Evolutionary conservation across 805 yeast species (phyloP).

Genomic region (Saturnispora besseyi): DNA sequence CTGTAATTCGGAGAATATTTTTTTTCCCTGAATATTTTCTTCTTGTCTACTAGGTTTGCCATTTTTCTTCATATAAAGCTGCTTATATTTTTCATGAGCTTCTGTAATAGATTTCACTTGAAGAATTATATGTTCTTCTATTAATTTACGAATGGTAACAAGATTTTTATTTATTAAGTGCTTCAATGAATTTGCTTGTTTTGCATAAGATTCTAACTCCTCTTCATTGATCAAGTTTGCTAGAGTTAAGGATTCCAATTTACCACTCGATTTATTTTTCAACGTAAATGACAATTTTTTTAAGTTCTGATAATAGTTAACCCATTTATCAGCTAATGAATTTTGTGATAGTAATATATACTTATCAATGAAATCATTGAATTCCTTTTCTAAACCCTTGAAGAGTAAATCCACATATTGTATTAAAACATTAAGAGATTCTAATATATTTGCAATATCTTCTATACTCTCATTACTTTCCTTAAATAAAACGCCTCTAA

Average conservation of each 20-base stretch:
- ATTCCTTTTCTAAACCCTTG: conserved; percentile 32
- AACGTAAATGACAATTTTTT: conserved; percentile 21
- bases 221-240: conserved; percentile 27
- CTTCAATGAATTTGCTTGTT: conserved; percentile 19
- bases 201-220: conserved; percentile 27
- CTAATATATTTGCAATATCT: conserved; percentile 36
- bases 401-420: conserved; percentile 43
- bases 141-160: conserved; percentile 25
- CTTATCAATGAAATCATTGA: conserved; percentile 29
- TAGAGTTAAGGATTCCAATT: conserved; percentile 19
- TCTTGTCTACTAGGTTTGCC: conserved; percentile 11
- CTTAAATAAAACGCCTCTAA: conserved; percentile 21
- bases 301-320: conserved; percentile 24
- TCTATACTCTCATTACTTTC: conserved; percentile 16
- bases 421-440: conserved; percentile 40
- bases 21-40: conserved; percentile 16
- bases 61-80: conserved; percentile 25
- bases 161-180: conserved; percentile 16
- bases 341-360: conserved; percentile 32
- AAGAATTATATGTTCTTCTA: conserved; percentile 30
- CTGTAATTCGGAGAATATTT: conserved; percentile 19
- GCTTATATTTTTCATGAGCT: conserved; percentile 34
- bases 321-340: conserved; percentile 37
- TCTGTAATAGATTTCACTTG: conserved; percentile 31
- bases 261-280: conserved; percentile 10